phyloP scores from a whole-genome alignment of 2,329 filamentous ascomycete genomes.

The Fusarium chuoi region DNA sequence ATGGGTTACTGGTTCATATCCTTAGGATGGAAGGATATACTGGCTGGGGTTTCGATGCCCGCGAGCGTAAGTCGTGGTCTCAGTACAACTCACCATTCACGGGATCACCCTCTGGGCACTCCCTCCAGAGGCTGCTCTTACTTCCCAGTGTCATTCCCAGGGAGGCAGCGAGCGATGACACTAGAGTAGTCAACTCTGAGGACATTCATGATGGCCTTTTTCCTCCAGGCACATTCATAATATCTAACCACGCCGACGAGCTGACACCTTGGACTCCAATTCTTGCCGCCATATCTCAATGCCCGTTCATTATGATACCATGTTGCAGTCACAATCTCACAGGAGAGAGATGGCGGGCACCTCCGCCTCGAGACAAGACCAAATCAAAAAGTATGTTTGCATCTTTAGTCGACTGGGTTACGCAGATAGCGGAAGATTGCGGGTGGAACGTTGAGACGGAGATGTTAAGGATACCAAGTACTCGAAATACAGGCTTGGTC shows the following conservation, averaged over 20 bases:
- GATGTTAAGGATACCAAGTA: conserved; percentile 90
- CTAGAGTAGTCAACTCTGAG: conserved; percentile 17
- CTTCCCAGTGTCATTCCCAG: conserved; percentile 56
- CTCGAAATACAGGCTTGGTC: conserved; percentile 84
- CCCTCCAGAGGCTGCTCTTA: conserved; percentile 60
- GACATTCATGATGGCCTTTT: conserved; percentile 72
- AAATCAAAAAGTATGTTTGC: conserved; percentile 78
- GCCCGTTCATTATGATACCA: conserved; percentile 91
- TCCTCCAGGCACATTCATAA: conserved; percentile 81
- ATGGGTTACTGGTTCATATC: conserved; percentile 88
- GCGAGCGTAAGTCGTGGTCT: conserved; percentile 85
- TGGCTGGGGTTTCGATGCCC: conserved; percentile 93
- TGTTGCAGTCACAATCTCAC: conserved; percentile 92
- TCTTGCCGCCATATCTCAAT: conserved; percentile 77
- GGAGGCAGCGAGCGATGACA: conserved; percentile 18
- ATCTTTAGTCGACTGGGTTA: conserved; percentile 82
- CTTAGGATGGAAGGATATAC: conserved; percentile 81
- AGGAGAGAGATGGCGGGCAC: conserved; percentile 78
- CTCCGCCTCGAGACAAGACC: conserved; percentile 60
- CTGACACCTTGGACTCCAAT: conserved; percentile 96
- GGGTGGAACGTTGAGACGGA: conserved; percentile 84
- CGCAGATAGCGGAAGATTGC: conserved; percentile 74
- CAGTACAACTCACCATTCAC: conserved; percentile 64
- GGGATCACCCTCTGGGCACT: conserved; percentile 43
- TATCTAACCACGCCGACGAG: conserved; percentile 97